phyloP scores from a whole-genome alignment of 2,329 filamentous ascomycete genomes.

The Ambrosiella xylebori region DNA sequence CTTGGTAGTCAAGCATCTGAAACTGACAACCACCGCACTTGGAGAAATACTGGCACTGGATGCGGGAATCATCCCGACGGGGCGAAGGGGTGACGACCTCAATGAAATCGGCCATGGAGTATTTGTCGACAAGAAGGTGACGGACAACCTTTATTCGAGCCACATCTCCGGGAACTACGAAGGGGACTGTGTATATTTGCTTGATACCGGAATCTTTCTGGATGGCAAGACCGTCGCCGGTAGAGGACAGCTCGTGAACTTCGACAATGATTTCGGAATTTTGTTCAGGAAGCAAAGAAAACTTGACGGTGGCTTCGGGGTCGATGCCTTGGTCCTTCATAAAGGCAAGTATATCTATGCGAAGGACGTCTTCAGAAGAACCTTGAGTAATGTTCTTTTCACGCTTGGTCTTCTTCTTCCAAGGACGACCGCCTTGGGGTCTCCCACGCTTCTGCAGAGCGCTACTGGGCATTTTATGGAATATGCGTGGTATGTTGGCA shows the following conservation, averaged over 20 bases:
- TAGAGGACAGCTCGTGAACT: slow-evolving; percentile 72
- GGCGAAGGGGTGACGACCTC: slow-evolving; percentile 57
- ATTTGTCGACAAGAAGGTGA: slow-evolving; percentile 46
- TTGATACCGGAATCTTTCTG: slow-evolving; percentile 31
- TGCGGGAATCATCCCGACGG: slow-evolving; percentile 56
- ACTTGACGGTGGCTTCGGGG: slow-evolving; percentile 18
- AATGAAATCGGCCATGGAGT: slow-evolving; percentile 68
- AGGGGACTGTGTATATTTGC: slow-evolving; percentile 72
- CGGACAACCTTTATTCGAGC: slow-evolving; percentile 64
- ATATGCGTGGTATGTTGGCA: too few relatives aligned
- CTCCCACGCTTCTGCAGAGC: slow-evolving; percentile 11
- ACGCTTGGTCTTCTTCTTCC: slow-evolving; percentile 32
- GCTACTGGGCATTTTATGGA: background rate
- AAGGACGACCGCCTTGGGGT: slow-evolving; percentile 11
- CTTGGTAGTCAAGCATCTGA: slow-evolving; percentile 82
- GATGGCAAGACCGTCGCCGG: slow-evolving; percentile 73
- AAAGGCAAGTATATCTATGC: slow-evolving; percentile 42
- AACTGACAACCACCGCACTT: slow-evolving; percentile 88
- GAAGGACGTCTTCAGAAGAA: slow-evolving; percentile 49
- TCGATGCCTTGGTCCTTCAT: slow-evolving; percentile 24
- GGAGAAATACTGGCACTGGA: slow-evolving; percentile 74
- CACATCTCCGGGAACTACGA: slow-evolving; percentile 69
- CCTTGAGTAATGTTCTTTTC: slow-evolving; percentile 44
- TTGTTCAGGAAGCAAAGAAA: slow-evolving; percentile 37
- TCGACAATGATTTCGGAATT: slow-evolving; percentile 66